Percentiles rank a stretch among this genome's conserved stretches.
Conservation (phyloP, 345 rosid genomes). For the Streptanthus diversifolius region DNA sequence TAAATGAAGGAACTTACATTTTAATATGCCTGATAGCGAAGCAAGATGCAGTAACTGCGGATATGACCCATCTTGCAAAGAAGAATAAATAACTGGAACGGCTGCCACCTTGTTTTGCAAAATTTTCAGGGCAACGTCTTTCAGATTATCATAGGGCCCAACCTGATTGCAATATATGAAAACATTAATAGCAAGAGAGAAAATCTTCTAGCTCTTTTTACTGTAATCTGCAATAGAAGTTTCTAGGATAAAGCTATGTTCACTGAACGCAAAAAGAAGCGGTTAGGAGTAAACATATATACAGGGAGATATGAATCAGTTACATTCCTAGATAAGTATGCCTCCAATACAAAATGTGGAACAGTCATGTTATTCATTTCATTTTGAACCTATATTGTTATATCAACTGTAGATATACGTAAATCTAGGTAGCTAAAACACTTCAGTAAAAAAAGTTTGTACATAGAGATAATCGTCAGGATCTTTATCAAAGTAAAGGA, state of each 20-base stretch:
- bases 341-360: constrained; percentile 9
- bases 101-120: constrained; percentile 74
- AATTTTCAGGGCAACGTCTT: constrained; percentile 78
- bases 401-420: neutral
- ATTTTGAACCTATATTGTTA: neutral
- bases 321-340: neutral
- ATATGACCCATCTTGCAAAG: constrained; percentile 54
- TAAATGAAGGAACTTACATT: constrained; percentile 51
- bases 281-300: neutral
- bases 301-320: neutral
- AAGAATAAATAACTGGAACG: constrained; percentile 66
- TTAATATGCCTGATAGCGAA: constrained; percentile 84
- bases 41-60: constrained; percentile 91
- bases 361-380: constrained; percentile 2
- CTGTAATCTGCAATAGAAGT: constrained; percentile 13
- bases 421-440: neutral
- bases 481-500: neutral
- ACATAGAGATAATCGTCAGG: neutral
- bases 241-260: constrained; percentile 1
- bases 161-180: constrained; percentile 52
- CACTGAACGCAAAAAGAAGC: neutral
- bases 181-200: constrained; percentile 17
- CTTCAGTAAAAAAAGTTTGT: neutral
- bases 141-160: constrained; percentile 81
- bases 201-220: neutral